phyloP scores from a whole-genome alignment of 495 filamentous ascomycete genomes.

The Daldinia vernicosa region DNA sequence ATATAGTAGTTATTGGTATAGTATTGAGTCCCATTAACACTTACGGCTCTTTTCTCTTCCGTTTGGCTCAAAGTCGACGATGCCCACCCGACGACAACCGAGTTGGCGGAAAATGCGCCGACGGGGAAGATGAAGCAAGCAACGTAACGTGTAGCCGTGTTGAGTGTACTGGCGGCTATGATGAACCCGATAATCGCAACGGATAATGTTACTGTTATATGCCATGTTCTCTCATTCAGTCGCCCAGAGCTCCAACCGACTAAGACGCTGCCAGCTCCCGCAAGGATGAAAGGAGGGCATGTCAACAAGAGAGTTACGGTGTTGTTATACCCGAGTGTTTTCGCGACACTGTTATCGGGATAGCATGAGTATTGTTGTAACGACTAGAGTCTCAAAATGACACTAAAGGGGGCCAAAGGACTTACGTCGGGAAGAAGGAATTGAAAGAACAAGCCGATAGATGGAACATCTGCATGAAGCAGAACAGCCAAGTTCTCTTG shows the following conservation, averaged over 20 bases:
- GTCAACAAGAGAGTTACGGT: conserved; percentile 56
- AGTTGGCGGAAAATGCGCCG: conserved; percentile 56
- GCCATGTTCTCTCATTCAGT: conserved; percentile 58
- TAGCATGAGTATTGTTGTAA: not conserved
- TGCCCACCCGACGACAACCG: conserved; percentile 56
- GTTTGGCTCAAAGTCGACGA: conserved; percentile 54
- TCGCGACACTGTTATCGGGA: conserved; percentile 47
- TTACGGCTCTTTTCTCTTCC: conserved; percentile 53
- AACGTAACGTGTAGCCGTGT: conserved; percentile 53
- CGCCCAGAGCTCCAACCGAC: conserved; percentile 52
- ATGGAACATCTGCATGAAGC: conserved; percentile 48
- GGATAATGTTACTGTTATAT: conserved; percentile 51
- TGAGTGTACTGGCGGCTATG: conserved; percentile 48
- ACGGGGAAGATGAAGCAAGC: conserved; percentile 56
- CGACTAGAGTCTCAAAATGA: not conserved
- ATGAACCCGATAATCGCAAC: conserved; percentile 57
- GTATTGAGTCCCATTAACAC: not conserved
- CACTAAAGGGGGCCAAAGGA: not conserved
- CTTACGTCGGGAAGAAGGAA: conserved; percentile 54
- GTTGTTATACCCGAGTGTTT: conserved; percentile 53
- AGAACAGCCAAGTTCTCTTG: conserved; percentile 47
- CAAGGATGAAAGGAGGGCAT: conserved; percentile 56
- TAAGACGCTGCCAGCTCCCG: conserved; percentile 47
- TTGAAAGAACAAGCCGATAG: conserved; percentile 46
- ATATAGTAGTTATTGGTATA: not conserved